Percentiles rank a stretch among this genome's conserved stretches.
Conservation (phyloP, 106 monocot genomes). For the Vanilla planifolia region DNA sequence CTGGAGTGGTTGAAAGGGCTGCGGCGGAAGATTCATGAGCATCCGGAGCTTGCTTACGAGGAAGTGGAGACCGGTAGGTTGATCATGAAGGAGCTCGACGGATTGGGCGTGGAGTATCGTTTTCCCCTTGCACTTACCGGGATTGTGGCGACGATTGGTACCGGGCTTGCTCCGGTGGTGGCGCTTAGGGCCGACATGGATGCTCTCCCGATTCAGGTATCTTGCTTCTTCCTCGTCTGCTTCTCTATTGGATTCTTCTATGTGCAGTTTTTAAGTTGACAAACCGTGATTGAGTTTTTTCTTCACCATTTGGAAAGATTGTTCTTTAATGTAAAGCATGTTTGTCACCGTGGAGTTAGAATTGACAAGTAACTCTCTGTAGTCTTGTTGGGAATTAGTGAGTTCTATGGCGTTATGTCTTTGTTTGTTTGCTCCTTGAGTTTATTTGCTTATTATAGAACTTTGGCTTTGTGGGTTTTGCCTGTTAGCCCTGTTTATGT, state of each 20-base stretch:
- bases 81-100: slow-evolving; percentile 39
- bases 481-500: no score
- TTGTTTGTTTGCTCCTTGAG: no score
- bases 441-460: no score
- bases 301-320: not conserved
- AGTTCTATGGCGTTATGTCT: no score
- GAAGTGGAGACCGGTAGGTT: slow-evolving; percentile 57
- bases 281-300: not conserved
- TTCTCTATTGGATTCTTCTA: not conserved
- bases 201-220: slow-evolving; percentile 63
- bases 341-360: no score
- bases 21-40: slow-evolving; percentile 50
- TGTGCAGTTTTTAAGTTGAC: not conserved
- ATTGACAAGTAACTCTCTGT: no score
- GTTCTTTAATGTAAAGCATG: no score
- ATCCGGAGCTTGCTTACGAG: slow-evolving; percentile 66
- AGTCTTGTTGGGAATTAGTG: no score
- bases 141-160: slow-evolving; percentile 47
- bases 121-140: slow-evolving; percentile 46
- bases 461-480: no score
- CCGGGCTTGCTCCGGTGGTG: slow-evolving; percentile 36
- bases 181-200: slow-evolving; percentile 74
- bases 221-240: not conserved
- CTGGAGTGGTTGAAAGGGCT: slow-evolving; percentile 39
- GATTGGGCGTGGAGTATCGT: slow-evolving; percentile 23